Evolutionary conservation across 2,329 filamentous ascomycete species (phyloP).

Genomic region (Trichoderma asperellum): DNA sequence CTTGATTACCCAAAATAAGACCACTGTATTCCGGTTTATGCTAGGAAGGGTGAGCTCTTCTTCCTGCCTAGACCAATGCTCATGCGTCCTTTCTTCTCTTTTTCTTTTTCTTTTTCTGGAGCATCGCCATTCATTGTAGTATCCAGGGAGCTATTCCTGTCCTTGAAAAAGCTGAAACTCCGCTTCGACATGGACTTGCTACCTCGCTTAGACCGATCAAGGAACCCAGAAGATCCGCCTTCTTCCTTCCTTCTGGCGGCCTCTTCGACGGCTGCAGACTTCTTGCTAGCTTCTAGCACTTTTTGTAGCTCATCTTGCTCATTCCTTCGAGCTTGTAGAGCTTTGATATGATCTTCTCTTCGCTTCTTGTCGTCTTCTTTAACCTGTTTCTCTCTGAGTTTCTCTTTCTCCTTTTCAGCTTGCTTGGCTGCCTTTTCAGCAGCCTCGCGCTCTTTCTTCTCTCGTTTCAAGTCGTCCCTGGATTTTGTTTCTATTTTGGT

Average conservation of each 20-base stretch:
- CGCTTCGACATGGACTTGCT: constrained; percentile 81
- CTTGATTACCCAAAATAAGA: constrained; percentile 25
- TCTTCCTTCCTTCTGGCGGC: constrained; percentile 47
- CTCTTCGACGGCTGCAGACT: constrained; percentile 59
- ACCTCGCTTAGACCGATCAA: constrained; percentile 70
- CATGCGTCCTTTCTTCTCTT: constrained; percentile 66
- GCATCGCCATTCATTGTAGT: constrained; percentile 41
- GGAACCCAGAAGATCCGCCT: constrained; percentile 48
- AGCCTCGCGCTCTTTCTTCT: constrained; percentile 69
- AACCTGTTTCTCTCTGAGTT: constrained; percentile 52
- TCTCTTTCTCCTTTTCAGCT: constrained; percentile 50
- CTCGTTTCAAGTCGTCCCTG: constrained; percentile 66
- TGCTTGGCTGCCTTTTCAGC: constrained; percentile 54
- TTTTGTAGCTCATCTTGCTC: constrained; percentile 66
- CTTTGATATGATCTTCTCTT: constrained; percentile 60
- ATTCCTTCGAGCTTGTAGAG: constrained; percentile 55
- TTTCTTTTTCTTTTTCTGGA: constrained; percentile 54
- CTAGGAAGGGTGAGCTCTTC: constrained; percentile 62
- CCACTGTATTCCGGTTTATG: constrained; percentile 28
- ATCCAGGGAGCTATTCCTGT: constrained; percentile 43
- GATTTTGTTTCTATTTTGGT: constrained; percentile 44
- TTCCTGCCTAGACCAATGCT: constrained; percentile 70
- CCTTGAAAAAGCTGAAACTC: constrained; percentile 69
- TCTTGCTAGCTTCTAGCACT: constrained; percentile 69
- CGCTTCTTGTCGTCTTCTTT: constrained; percentile 41